Evolutionary conservation across 345 rosid species (phyloP), one percentile per base, ranked within the genome.

Genomic region (Euclidium syriacum): DNA sequence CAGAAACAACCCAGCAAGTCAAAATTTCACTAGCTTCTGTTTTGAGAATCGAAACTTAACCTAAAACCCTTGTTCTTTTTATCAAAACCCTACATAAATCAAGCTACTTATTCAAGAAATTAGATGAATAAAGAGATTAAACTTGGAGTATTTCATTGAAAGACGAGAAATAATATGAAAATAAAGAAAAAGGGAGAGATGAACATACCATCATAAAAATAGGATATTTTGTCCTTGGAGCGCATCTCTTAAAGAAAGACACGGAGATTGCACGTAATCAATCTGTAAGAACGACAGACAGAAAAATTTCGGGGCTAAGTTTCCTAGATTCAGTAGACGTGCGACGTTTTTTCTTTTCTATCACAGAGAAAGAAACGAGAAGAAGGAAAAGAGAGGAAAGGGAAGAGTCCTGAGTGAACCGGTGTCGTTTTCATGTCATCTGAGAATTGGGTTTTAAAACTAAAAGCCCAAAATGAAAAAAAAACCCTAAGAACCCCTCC

Each of bases 191-290:
- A 47, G 42, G 22, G 26, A 58, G 15, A 58, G n/a, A 50, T 7
- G 53, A 40, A 57, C 17, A 53, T 74, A 87, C 96, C 99, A 62
- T 94, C 97, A 57, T 90, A 90, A 63, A 90, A 94, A 82, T 94
- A 94, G 47, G 97, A 62, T 53, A 94, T 87, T 73, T 74, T 83
- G 71, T 94, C 99, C 85, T 85, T 94, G 16, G 97, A 72, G 19
- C 85, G 88, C 97, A 90, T 94, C 32, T 58, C 23, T 34, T 35
- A 10, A 10, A 24, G 5, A 22, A 12, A 32, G 6, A 46, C 19
- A 42, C 54, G 1, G 32, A 64, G 29, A 41, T 33, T 0, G 8
- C 3, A 26, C 8, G 53, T 30, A 16, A 41, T 24, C 47, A 59
- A 59, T 22, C 20, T 59, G 8, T 2, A n/a, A 17, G 19, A 24